phyloP scores from a whole-genome alignment of 495 filamentous ascomycete species.

The Penicillium ucsense region DNA sequence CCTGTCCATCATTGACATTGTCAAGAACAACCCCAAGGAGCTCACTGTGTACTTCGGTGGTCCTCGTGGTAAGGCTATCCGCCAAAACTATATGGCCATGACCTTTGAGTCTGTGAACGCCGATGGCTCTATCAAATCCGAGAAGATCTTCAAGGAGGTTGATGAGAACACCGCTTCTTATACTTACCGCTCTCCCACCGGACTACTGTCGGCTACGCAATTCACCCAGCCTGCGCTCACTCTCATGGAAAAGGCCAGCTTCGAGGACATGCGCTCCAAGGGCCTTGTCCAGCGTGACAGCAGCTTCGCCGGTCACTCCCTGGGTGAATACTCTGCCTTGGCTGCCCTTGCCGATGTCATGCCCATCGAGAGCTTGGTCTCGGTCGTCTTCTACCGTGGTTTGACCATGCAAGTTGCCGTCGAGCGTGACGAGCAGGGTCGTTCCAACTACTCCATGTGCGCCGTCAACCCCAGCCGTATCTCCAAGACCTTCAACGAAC shows the following conservation, averaged over 20 bases:
- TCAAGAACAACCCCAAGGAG: constrained; percentile 99
- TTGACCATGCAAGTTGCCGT: constrained; percentile 99
- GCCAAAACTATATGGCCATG: constrained; percentile 99
- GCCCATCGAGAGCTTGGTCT: constrained; percentile 96
- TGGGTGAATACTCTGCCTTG: constrained; percentile 96
- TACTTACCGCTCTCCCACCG: constrained; percentile 92
- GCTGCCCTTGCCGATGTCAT: constrained; percentile 96
- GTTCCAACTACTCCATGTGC: constrained; percentile 97
- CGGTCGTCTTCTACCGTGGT: constrained; percentile 97
- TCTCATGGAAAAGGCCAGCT: constrained; percentile 98
- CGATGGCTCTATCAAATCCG: constrained; percentile 88
- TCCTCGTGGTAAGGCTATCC: constrained; percentile 90
- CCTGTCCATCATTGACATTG: constrained; percentile 95
- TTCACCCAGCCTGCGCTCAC: constrained; percentile 97
- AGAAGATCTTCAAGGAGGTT: constrained; percentile 98
- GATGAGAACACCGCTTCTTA: constrained; percentile 85
- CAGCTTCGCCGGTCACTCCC: constrained; percentile 94
- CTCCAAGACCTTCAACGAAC: constrained; percentile 95
- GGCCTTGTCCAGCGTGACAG: constrained; percentile 92
- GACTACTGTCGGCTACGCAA: constrained; percentile 92
- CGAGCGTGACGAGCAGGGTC: constrained; percentile 83
- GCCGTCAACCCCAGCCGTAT: constrained; percentile 97
- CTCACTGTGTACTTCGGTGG: constrained; percentile 98
- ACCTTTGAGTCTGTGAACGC: constrained; percentile 92
- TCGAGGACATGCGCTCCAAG: constrained; percentile 97